Evolutionary conservation across 2,329 filamentous ascomycete species (phyloP).

Genomic region (Apiospora phragmitis): DNA sequence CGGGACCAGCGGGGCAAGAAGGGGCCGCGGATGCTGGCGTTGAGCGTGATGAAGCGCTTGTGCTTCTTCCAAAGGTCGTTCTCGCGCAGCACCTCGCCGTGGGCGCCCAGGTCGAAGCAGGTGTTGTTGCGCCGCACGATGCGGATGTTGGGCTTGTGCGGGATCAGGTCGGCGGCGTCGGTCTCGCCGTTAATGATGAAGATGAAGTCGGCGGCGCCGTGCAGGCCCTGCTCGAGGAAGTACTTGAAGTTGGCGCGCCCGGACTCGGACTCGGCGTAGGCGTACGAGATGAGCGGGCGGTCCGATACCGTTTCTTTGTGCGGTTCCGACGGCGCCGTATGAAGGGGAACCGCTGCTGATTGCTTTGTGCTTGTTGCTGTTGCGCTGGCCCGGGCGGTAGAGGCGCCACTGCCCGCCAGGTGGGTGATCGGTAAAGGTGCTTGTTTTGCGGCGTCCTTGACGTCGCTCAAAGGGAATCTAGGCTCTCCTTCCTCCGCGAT

Average conservation of each 20-base stretch:
- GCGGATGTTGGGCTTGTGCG: slow-evolving; percentile 32
- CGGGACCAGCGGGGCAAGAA: slow-evolving; percentile 37
- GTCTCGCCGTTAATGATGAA: slow-evolving; percentile 40
- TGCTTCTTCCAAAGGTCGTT: slow-evolving; percentile 35
- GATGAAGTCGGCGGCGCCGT: slow-evolving; percentile 39
- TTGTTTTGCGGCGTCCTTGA: neutral
- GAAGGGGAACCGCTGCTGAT: neutral
- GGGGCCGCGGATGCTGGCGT: slow-evolving; percentile 36
- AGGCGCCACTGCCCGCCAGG: neutral
- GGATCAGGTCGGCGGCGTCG: slow-evolving; percentile 26
- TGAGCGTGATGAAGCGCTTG: slow-evolving; percentile 37
- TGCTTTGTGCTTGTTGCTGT: neutral
- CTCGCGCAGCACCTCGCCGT: slow-evolving; percentile 34
- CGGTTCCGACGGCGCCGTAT: neutral
- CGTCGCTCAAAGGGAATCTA: neutral
- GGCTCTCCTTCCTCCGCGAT: neutral
- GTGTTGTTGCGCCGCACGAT: slow-evolving; percentile 31
- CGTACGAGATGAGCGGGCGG: slow-evolving; percentile 35
- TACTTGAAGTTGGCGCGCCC: slow-evolving; percentile 35
- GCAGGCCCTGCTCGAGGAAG: slow-evolving; percentile 38
- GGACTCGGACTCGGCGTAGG: slow-evolving; percentile 34
- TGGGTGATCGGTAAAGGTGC: neutral
- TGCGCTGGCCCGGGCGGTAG: neutral
- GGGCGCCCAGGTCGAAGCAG: slow-evolving; percentile 38
- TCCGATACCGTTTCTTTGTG: neutral